Base-by-base conservation (phyloP, 805 yeast species). In the Candida sanyiensis region DNA sequence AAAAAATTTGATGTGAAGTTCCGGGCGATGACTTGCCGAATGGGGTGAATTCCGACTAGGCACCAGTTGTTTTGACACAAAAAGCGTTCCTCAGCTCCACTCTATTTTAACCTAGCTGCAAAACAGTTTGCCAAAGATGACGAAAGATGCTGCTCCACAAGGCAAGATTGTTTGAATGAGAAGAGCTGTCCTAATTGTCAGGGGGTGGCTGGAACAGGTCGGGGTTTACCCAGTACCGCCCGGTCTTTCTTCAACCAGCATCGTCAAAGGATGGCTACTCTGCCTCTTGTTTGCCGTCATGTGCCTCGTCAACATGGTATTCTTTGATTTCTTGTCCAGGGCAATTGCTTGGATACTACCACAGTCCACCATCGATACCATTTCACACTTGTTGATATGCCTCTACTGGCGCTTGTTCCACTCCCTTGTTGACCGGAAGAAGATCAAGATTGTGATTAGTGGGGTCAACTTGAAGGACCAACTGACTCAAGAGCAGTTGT, bases 381-480 rank as follows among this genome's bases (percentile, higher is more conserved):
- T 35, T n/a, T 9, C 33, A 11, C 20, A 31, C 11, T 7, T 35
- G 18, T 31, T 39, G 17, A 32, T n/a, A 8, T 17, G 33, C 4
- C 23, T 32, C 3, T 39, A 35, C 18, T 39, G 43, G 43, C 30
- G 17, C 15, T 9, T 35, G 6, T 39, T 35, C 18, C 39, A 35
- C 11, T 47, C 45, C 37, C 42, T 54, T 35, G 50, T 55, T 12
- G 45, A 43, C 35, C 52, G 47, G 39, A 45, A 48, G 10, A 49
- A 52, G 37, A 40, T 55, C 19, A 53, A 50, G 33, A 50, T 55
- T 20, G 51, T 52, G 9, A 47, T 54, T n/a, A 45, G 51, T 18
- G 59, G 58, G 2, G 24, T 53, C 7, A 49, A 55, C 29, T 46
- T 53, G 35, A 48, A 44, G 27, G 54, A 52, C 20, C 45, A 45